These are phyloP conservation scores for Triadica sebifera DNA, from an alignment of 345 rosid species.

Conservation along the genomic window DNA sequence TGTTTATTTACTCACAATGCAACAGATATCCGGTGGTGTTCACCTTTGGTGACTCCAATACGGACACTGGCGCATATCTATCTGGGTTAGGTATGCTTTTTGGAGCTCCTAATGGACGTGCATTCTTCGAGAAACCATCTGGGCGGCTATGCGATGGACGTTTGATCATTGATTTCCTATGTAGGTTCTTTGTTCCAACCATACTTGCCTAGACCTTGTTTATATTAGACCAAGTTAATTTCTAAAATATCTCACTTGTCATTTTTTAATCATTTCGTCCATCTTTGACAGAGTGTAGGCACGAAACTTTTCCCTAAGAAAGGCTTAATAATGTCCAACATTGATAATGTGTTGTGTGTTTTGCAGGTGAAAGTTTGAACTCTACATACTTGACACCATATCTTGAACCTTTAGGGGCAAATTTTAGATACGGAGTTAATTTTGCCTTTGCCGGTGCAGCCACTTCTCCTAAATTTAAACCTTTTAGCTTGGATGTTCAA, in stretches of 20 bases:
- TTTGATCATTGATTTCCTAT: conserved; percentile 52
- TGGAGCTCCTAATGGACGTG: conserved; percentile 49
- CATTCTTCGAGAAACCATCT: conserved; percentile 44
- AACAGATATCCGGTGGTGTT: conserved; percentile 20
- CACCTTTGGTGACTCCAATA: conserved; percentile 28
- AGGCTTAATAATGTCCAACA: no score
- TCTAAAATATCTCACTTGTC: no score
- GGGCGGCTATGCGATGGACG: conserved; percentile 46
- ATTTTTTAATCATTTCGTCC: no score
- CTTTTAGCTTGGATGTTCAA: conserved; percentile 40
- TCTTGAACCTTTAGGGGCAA: conserved; percentile 33
- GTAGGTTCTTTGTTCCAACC: conserved; percentile 45
- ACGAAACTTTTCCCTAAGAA: no score
- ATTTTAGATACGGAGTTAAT: conserved; percentile 39
- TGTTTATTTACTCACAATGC: conserved; percentile 32
- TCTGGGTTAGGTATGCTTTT: conserved; percentile 25
- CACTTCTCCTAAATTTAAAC: conserved; percentile 30
- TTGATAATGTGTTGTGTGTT: not conserved
- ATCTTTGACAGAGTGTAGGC: no score
- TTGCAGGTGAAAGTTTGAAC: conserved; percentile 42
- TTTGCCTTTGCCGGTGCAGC: conserved; percentile 39
- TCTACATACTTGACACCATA: conserved; percentile 35
- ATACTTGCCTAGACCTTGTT: no score
- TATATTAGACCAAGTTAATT: no score
- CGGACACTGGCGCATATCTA: conserved; percentile 26